A percentile compares a stretch with the other conserved stretches of the same genome.
Evolutionary conservation across 2,329 filamentous ascomycete species (phyloP).

Genomic region (Basipetospora chlamydospora): DNA sequence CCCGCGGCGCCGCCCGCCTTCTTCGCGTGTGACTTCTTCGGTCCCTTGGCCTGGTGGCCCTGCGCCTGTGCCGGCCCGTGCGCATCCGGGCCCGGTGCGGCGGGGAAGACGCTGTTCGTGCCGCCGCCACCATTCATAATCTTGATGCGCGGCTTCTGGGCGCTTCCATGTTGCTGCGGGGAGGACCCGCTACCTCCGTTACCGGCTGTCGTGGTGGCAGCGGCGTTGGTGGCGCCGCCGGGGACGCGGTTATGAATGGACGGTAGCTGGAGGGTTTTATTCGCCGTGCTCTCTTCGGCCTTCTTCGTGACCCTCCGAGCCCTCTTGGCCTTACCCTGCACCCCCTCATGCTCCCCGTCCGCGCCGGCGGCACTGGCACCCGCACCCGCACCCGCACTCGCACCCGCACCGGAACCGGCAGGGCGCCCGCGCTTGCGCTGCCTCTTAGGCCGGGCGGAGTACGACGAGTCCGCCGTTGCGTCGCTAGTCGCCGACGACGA

Average conservation of each 20-base stretch:
- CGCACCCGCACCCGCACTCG: no score
- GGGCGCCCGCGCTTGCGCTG: slow-evolving; percentile 41
- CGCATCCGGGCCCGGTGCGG: no score
- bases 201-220: no score
- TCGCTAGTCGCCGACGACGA: slow-evolving; percentile 36
- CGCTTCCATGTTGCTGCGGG: no score
- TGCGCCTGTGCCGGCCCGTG: neutral
- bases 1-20: neutral
- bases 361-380: slow-evolving; percentile 33
- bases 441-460: slow-evolving; percentile 39
- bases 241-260: neutral
- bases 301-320: slow-evolving; percentile 11
- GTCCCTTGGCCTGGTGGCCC: neutral
- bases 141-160: slow-evolving; percentile 2
- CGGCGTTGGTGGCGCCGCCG: no score
- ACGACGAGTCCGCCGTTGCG: slow-evolving; percentile 33
- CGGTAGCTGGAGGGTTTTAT: slow-evolving; percentile 1
- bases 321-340: slow-evolving; percentile 22
- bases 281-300: slow-evolving; percentile 1
- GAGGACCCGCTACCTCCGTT: neutral
- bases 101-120: no score
- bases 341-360: slow-evolving; percentile 20
- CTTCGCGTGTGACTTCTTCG: neutral
- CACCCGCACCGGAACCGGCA: no score
- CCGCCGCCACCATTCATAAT: neutral